A percentile compares a stretch with the other conserved stretches of the same genome.
These are phyloP conservation scores for Berberis vulgaris DNA, from an alignment of 164 flowering plant genomes.

Conservation along the genomic window DNA sequence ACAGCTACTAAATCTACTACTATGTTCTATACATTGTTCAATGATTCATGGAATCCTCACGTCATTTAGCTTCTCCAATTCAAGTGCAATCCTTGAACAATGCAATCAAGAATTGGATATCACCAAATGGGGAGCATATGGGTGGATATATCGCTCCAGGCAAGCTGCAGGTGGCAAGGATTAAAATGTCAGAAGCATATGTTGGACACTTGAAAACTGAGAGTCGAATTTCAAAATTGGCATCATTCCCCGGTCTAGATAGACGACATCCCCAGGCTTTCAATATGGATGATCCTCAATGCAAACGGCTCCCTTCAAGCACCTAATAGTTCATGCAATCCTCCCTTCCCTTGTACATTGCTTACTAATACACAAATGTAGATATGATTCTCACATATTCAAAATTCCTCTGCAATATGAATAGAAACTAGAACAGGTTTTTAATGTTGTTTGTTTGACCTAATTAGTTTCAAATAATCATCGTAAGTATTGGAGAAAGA, in stretches of 20 bases:
- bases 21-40: constrained; percentile 2
- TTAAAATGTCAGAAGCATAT: not conserved
- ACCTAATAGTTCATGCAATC: too few relatives aligned
- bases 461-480: too few relatives aligned
- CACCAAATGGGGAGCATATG: not conserved
- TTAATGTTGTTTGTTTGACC: too few relatives aligned
- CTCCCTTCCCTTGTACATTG: too few relatives aligned
- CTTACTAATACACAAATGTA: too few relatives aligned
- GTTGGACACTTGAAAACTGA: not conserved
- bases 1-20: not conserved
- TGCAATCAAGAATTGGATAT: not conserved
- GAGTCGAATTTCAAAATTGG: not conserved
- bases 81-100: not conserved
- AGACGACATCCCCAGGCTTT: not conserved
- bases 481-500: too few relatives aligned
- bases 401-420: too few relatives aligned
- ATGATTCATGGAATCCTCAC: not conserved
- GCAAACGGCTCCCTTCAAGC: not conserved
- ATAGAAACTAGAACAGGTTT: too few relatives aligned
- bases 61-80: not conserved
- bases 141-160: not conserved
- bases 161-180: not conserved
- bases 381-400: not conserved
- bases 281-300: not conserved
- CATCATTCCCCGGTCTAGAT: not conserved